These are phyloP conservation scores for Lipomyces japonicus DNA, from an alignment of 805 yeast species.

Conservation along the genomic window DNA sequence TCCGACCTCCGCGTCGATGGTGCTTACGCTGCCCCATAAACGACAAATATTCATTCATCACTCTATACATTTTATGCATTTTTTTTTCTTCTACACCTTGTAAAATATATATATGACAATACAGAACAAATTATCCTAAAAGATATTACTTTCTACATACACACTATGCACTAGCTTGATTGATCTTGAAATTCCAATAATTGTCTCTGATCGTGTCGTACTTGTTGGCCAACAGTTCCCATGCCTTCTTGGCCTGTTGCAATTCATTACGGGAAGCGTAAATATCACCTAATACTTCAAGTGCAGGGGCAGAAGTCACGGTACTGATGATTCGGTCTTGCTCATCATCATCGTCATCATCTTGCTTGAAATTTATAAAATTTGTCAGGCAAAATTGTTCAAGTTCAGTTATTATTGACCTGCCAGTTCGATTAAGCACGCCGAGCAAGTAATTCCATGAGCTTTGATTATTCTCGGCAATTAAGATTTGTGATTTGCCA, in stretches of 20 bases:
- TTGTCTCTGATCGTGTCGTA: constrained; percentile 61
- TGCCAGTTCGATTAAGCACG: constrained; percentile 40
- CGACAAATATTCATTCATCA: too few relatives aligned
- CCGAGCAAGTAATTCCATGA: constrained; percentile 82
- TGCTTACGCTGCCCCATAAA: constrained; percentile 37
- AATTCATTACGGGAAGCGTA: constrained; percentile 38
- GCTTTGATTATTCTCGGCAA: constrained; percentile 77
- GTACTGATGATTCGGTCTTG: constrained; percentile 44
- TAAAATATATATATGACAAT: too few relatives aligned
- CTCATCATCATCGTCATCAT: constrained; percentile 45
- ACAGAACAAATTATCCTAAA: not conserved
- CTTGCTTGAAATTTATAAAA: too few relatives aligned
- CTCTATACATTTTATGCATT: too few relatives aligned
- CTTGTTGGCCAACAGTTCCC: constrained; percentile 48
- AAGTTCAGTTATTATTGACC: too few relatives aligned
- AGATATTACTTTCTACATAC: not conserved
- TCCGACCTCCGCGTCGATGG: constrained; percentile 76
- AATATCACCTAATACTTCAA: constrained; percentile 58
- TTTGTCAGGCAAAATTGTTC: too few relatives aligned
- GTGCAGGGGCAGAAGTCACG: constrained; percentile 53
- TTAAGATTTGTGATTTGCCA: constrained; percentile 47
- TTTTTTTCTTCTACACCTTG: not conserved
- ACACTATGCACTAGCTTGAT: not conserved
- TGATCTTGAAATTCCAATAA: constrained; percentile 49
- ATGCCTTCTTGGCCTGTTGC: constrained; percentile 44